Evolutionary conservation across 306 rosid species (phyloP), one percentile per base, ranked within the genome.

Genomic region (Boehmeria nivea): DNA sequence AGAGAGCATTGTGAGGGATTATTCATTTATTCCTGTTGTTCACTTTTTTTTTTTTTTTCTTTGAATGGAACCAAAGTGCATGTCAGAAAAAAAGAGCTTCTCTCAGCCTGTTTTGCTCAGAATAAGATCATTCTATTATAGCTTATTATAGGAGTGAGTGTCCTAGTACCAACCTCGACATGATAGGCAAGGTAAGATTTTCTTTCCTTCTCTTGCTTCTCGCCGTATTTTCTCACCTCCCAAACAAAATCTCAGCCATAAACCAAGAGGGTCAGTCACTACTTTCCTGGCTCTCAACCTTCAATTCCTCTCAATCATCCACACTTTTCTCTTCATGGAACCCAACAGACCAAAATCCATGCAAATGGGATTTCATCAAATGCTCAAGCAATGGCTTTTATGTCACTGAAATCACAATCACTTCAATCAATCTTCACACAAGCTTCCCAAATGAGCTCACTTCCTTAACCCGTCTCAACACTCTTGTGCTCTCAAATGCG

Each of bases 191-290:
- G 57, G 79, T 75, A 64, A 64, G 25, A 31, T 8, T 78, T 61
- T 76, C 78, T 54, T 68, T 72, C 49, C 19, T 87, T 38, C 63
- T 87, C 66, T 68, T 89, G 73, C 62, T 77, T 72, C 78, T 88
- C 51, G 75, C 66, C 54, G 17, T 40, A 40, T 42, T 86, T 72
- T 78, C 80, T 54, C 57, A 79, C 73, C 74, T 78, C 63, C 84
- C 81, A 62, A 12, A 78, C 54, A 72, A 74, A 43, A 68, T 70
- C 52, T 77, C 74, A 72, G 78, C 84, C 71, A 68, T 90, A 50
- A 90, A 90, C 83, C 94, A 81, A 51, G 95, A 90, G 69, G 95
- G 97, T 22, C 79, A 72, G 59, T 79, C 94, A 63, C 72, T 90
- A 28, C 90, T 86, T 65, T 86, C 97, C 67, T 90, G 97, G 97